A percentile compares a stretch with the other conserved stretches of the same genome.
These are phyloP conservation scores for Candolleomyces efflorescens DNA, from an alignment of 768 basidiomycete genomes.

Conservation along the genomic window DNA sequence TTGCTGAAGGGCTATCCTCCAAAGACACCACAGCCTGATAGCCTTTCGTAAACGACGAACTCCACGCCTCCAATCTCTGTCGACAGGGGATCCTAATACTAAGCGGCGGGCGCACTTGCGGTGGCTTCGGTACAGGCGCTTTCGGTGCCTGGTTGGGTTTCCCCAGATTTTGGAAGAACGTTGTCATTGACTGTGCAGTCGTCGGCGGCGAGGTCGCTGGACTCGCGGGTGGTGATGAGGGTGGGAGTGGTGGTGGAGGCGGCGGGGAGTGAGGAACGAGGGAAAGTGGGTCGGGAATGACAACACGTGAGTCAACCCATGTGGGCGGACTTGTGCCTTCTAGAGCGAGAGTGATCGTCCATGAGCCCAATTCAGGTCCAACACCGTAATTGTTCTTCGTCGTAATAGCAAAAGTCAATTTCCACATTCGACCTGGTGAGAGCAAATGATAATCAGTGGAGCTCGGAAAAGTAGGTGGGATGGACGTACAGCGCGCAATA, in stretches of 20 bases:
- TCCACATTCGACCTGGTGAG: constrained; percentile 62
- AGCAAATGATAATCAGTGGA: background rate
- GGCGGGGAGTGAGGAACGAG: too few relatives aligned
- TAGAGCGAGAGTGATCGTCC: constrained; percentile 49
- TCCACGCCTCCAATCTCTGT: constrained; percentile 19
- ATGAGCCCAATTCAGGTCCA: constrained; percentile 30
- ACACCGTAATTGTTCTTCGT: constrained; percentile 9
- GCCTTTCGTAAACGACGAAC: constrained; percentile 31
- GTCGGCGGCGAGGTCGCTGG: too few relatives aligned
- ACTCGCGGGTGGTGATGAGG: background rate
- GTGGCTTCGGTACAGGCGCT: background rate
- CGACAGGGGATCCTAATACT: background rate
- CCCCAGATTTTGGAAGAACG: constrained; percentile 7
- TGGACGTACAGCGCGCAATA: constrained; percentile 48
- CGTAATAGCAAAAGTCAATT: constrained; percentile 39
- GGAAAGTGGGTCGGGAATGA: constrained; percentile 32
- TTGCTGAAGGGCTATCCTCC: constrained; percentile 35
- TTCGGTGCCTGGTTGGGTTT: too few relatives aligned
- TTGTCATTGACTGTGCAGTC: background rate
- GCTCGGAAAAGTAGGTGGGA: background rate
- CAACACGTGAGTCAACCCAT: constrained; percentile 48
- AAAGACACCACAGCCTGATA: constrained; percentile 39
- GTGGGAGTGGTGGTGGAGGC: constrained; percentile 4
- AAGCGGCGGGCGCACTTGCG: background rate
- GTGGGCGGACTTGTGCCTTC: constrained; percentile 57